Base-by-base conservation (phyloP, 768 basidiomycete species). In the button mushroom (Agaricus bisporus) region DNA sequence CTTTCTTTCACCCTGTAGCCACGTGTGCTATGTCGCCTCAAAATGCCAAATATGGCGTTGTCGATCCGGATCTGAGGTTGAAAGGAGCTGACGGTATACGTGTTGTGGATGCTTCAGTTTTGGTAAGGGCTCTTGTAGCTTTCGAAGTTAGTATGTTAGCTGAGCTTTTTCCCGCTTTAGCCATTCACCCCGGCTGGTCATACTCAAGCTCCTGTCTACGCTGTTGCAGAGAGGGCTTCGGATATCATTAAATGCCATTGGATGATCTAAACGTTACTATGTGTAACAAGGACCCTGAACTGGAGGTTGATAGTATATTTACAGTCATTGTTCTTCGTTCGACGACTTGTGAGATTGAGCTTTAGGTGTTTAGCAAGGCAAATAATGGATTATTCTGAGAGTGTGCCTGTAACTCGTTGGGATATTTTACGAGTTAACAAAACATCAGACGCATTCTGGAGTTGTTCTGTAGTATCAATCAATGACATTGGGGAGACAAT, bases 91-190 rank as follows among this genome's bases (percentile, higher is more conserved):
- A 45, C 3, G 70, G 68, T 7, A 41, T 73, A 38, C 61, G 72
- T 9, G 57, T 73, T 20, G 68, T 72, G 7, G 70, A 73, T 60
- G 66, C 64, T 14, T 69, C 68, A 14, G 61, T 64, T 54, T 45
- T 59, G 57, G 70, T 68, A 48, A 50, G 68, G 56, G 7, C 17
- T 22, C 32, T 22, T 49, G 4, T 28, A 4, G 28, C 11, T 43
- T n/a, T 39, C 2, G 14, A 3, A 3, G 9, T 12, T 1, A 45
- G 6, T 17, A 26, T 20, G 15, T 5, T 18, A 38, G 17, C 39
- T 12, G 1, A 3, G 4, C 14, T 20, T 47, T 11, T 1, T 28
- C 15, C 44, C 32, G 11, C 9, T 15, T 17, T 38, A 63, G 64
- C 64, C 64, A 28, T 57, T 61, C 56, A 60, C 67, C 35, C 60